Evolutionary conservation across 108 stramenopile species (phyloP), one percentile per base, ranked within the genome.

Genomic region (Skeletonema costatum): DNA sequence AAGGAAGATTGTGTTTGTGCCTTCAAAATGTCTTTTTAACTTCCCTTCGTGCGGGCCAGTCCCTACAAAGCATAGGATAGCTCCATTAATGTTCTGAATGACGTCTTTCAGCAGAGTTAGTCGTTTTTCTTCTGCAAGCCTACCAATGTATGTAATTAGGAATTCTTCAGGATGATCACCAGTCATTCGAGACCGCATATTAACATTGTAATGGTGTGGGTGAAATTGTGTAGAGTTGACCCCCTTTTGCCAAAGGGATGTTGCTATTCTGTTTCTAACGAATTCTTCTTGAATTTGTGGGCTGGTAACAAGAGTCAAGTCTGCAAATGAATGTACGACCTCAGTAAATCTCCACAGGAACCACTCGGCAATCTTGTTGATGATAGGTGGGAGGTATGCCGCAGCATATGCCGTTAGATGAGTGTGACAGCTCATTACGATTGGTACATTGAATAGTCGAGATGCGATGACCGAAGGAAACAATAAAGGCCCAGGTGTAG

Each of bases 281-380:
- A 95, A 81, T 60, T 93, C 89, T 19, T 82, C 63, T 51, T 79
- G 69, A 19, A 97, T 81, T 82, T 95, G 96, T 10, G 92, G 93
- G 21, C 78, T 82, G 8, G 96, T 97, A 42, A 88, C 87, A 11
- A 97, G 74, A 30, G 90, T 92, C 58, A 94, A 58, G 78, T 97
- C 96, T 10, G 93, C 94, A 61, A 76, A 75, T 48, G 63, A 76
- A 74, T 93, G 95, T 9, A 77, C 79, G 12, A 68, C 35, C 9
- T 75, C 66, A 1, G 90, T 70, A 36, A 83, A 17, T 17, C 38
- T 29, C 89, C 90, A 90, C 12, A 78, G 66, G 33, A 85, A 35
- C 25, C 76, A 65, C 51, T 90, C 88, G 16, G 64, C 64, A 21
- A 86, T 29, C 17, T 80, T 75, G 29, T 88, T 44, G 65, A 62